Base-by-base conservation (phyloP, 371 early-diverging fungal genomes). In the Lichtheimia corymbifera region DNA sequence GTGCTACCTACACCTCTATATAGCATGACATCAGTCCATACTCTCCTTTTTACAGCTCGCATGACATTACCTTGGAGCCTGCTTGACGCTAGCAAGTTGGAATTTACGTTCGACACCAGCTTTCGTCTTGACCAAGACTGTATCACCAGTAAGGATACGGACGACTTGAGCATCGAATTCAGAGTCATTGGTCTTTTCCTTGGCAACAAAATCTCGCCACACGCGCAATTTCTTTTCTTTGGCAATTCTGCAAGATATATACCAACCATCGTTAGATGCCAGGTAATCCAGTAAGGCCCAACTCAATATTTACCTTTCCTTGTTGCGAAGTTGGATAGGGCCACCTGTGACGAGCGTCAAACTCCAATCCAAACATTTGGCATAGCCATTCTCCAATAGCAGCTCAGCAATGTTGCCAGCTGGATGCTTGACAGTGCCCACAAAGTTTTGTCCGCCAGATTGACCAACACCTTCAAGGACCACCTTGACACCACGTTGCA, bases 391-490 rank as follows among this genome's bases (percentile, higher is more conserved):
- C 14, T 83, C 64, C 14, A 98, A 75, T 43, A 98, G 75, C 15
- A 89, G 86, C 72, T 97, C 96, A 41, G 94, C 88, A 73, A 98
- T 98, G 67, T 95, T 95, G 50, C 97, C 97, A 22, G 85, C 89
- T 22, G 96, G 93, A 74, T 92, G 93, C 20, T 83, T 70, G 5
- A 98, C 74, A 5, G 89, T 68, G 20, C 93, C 97, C 41, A 90
- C 82, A 66, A 98, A 91, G 61, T 77, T 83, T 52, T 85, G 81
- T 40, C 77, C 72, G 64, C 80, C 75, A 27, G 82, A 68, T 53
- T 91, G 88, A 54, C 80, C 69, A 59, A 76, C 44, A 6, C 84
- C 84, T 75, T 95, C 97, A 56, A 97, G 68, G 35, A 91, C 73
- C 7, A 97, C 88, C 55, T 89, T 87, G 50, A 97, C 91, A 53